These are phyloP conservation scores for Barnettozyma wickerhamii DNA, from an alignment of 805 yeast genomes.

Conservation along the genomic window DNA sequence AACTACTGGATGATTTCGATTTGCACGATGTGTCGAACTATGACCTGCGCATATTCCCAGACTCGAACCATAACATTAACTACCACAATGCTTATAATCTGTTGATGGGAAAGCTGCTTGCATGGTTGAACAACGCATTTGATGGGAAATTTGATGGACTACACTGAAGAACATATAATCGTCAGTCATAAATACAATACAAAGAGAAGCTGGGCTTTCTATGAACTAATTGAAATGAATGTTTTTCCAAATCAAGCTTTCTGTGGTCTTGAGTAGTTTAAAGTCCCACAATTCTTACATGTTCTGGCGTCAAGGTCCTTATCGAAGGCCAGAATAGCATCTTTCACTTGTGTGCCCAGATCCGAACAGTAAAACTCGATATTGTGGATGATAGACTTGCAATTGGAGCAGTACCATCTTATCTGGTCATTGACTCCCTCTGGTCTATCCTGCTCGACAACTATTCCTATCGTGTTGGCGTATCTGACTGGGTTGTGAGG, in stretches of 20 bases:
- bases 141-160: constrained; percentile 30
- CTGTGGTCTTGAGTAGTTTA: constrained; percentile 66
- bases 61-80: constrained; percentile 80
- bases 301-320: constrained; percentile 58
- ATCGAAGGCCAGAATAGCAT: constrained; percentile 71
- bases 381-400: constrained; percentile 64
- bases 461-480: constrained; percentile 82
- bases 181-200: background rate
- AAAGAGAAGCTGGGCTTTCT: background rate
- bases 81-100: constrained; percentile 76
- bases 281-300: constrained; percentile 69
- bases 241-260: too few species aligned
- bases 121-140: constrained; percentile 61
- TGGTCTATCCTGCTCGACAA: constrained; percentile 90
- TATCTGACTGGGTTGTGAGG: constrained; percentile 92
- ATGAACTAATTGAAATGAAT: too few species aligned
- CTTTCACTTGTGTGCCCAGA: constrained; percentile 87
- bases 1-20: constrained; percentile 58
- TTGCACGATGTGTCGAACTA: constrained; percentile 55
- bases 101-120: constrained; percentile 59
- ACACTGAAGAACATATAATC: background rate
- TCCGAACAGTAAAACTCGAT: constrained; percentile 70
- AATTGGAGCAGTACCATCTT: constrained; percentile 83
- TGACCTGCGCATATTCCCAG: constrained; percentile 89
- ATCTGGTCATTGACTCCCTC: constrained; percentile 61